Evolutionary conservation across 495 filamentous ascomycete genomes (phyloP).

Genomic region (Rhizodiscina lignyota): DNA sequence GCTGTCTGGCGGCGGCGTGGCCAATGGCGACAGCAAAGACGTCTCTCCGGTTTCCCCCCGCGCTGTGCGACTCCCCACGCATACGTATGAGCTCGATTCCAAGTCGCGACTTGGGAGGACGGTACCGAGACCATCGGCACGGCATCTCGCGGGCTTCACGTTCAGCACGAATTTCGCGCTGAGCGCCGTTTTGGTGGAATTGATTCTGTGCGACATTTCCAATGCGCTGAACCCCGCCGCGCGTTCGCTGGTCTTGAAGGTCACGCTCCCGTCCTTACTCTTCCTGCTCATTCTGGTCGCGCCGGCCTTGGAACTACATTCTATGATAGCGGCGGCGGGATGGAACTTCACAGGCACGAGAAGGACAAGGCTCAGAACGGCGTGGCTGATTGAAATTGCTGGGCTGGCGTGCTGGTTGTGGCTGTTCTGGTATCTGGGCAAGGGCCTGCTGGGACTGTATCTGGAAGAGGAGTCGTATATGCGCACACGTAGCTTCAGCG

Average conservation of each 20-base stretch:
- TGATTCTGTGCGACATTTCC: conserved; percentile 68
- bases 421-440: conserved; percentile 59
- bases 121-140: conserved; percentile 8
- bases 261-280: conserved; percentile 48
- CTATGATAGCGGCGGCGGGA: conserved; percentile 40
- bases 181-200: conserved; percentile 52
- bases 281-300: conserved; percentile 50
- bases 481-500: conserved; percentile 32
- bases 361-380: conserved; percentile 28
- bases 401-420: conserved; percentile 46
- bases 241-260: conserved; percentile 39
- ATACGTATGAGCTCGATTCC: too few species aligned
- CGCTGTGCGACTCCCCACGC: too few species aligned
- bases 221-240: conserved; percentile 46
- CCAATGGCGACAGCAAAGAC: too few species aligned
- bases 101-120: too few species aligned
- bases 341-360: conserved; percentile 36
- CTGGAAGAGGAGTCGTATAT: conserved; percentile 16
- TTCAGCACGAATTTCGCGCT: conserved; percentile 60
- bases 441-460: conserved; percentile 39
- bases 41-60: too few species aligned
- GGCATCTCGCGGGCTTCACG: conserved; percentile 35
- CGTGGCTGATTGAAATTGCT: conserved; percentile 40
- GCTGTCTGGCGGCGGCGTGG: conserved; percentile 36
- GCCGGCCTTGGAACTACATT: conserved; percentile 54